phyloP scores from a whole-genome alignment of 345 rosid genomes.

The Cochlearia excelsa region DNA sequence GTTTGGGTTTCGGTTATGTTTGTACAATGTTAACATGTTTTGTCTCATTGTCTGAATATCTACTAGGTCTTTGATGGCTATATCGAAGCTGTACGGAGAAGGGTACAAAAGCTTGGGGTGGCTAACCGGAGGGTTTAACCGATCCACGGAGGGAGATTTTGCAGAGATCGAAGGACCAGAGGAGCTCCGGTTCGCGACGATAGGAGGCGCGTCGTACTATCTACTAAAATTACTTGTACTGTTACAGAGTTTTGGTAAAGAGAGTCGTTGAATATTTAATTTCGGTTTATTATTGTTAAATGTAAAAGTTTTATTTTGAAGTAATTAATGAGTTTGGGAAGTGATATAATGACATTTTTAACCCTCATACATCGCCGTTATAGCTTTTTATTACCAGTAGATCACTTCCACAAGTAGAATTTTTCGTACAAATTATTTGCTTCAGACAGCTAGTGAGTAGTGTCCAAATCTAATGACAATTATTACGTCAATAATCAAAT shows the following conservation, averaged over 20 bases:
- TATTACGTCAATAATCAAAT: constrained; percentile 22
- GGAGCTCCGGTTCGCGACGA: constrained; percentile 71
- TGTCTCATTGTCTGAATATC: too few relatives aligned
- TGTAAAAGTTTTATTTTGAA: too few relatives aligned
- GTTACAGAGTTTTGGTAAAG: constrained; percentile 45
- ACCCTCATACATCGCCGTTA: too few relatives aligned
- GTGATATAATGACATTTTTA: too few relatives aligned
- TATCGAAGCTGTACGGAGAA: constrained; percentile 49
- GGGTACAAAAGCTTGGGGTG: constrained; percentile 77
- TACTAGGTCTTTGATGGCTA: constrained; percentile 62
- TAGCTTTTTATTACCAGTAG: neutral
- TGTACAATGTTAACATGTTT: neutral
- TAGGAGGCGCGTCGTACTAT: constrained; percentile 76
- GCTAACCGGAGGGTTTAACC: constrained; percentile 81
- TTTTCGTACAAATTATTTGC: constrained; percentile 7
- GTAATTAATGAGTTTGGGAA: too few relatives aligned
- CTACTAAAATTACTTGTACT: constrained; percentile 55
- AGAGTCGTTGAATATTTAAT: constrained; percentile 9
- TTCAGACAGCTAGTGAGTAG: constrained; percentile 25
- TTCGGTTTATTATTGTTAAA: too few relatives aligned
- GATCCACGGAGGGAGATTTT: constrained; percentile 58
- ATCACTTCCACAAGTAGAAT: neutral
- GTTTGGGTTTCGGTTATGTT: neutral
- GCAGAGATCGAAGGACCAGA: constrained; percentile 56
- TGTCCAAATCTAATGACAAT: neutral